These are phyloP conservation scores for Conticribra guillardii DNA, from an alignment of 108 stramenopile genomes.

Conservation along the genomic window DNA sequence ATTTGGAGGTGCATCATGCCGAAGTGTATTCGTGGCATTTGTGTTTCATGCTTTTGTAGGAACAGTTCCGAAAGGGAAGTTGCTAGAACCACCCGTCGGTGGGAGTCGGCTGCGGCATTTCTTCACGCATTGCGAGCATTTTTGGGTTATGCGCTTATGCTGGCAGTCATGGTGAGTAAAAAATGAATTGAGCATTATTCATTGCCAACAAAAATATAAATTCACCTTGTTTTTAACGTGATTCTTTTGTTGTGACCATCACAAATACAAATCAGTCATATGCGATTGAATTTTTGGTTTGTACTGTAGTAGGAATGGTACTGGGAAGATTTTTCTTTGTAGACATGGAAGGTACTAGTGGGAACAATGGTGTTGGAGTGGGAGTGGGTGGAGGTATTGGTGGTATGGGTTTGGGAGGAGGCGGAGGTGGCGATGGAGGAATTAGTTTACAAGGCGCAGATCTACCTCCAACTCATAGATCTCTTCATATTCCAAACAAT, in stretches of 20 bases:
- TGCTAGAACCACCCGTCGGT: constrained; percentile 1
- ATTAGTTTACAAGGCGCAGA: neutral
- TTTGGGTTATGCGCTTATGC: constrained; percentile 40
- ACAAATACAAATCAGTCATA: too few relatives aligned
- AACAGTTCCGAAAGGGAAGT: neutral
- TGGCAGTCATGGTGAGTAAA: constrained; percentile 52
- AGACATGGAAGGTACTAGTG: constrained; percentile 14
- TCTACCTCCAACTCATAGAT: neutral
- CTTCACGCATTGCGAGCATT: constrained; percentile 30
- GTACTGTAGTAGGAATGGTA: constrained; percentile 33
- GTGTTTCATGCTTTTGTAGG: neutral
- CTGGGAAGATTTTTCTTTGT: constrained; percentile 33
- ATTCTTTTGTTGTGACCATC: too few relatives aligned
- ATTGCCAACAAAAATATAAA: too few relatives aligned
- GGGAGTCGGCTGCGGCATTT: constrained; percentile 26
- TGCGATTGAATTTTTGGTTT: constrained; percentile 37
- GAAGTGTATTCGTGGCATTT: constrained; percentile 6
- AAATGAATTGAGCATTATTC: too few relatives aligned
- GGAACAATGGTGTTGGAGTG: neutral
- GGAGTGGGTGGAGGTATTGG: constrained; percentile 2
- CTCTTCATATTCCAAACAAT: neutral
- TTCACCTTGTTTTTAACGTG: too few relatives aligned
- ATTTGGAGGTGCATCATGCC: constrained; percentile 6
- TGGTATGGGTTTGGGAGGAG: neutral
- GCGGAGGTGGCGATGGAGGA: constrained; percentile 1